Percentiles rank a stretch among this genome's conserved stretches.
Conservation (phyloP, 768 basidiomycete genomes). For the Boletus sensibilis region DNA sequence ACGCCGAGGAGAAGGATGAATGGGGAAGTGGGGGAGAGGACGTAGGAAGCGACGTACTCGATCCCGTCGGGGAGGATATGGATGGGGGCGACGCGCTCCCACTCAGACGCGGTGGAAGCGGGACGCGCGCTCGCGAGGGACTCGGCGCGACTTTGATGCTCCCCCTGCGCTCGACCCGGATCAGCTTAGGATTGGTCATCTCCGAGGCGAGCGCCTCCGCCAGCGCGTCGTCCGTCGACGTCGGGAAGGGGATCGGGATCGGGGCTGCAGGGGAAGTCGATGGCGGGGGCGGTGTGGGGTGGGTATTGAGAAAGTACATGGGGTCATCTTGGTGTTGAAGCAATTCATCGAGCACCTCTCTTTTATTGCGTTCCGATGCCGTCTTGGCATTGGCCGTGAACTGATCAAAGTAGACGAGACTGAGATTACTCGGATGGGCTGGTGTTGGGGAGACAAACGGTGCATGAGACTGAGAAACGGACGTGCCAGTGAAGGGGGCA, state of each 20-base stretch:
- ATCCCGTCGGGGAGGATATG: slow-evolving; percentile 16
- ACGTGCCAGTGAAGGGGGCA: background rate
- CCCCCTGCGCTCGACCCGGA: slow-evolving; percentile 3
- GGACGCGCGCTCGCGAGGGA: slow-evolving; percentile 11
- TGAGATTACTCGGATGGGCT: slow-evolving; percentile 19
- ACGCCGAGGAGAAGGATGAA: background rate
- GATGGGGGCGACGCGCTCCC: slow-evolving; percentile 26
- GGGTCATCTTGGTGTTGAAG: slow-evolving; percentile 69
- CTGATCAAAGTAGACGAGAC: slow-evolving; percentile 56
- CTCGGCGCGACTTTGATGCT: slow-evolving; percentile 13
- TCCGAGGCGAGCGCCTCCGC: slow-evolving; percentile 41
- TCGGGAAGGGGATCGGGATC: slow-evolving; percentile 34
- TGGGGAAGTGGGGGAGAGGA: background rate
- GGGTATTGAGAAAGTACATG: slow-evolving; percentile 51
- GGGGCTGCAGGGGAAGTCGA: slow-evolving; percentile 21
- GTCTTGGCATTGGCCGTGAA: slow-evolving; percentile 58
- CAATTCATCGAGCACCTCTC: slow-evolving; percentile 60
- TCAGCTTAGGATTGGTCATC: slow-evolving; percentile 11
- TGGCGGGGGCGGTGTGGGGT: slow-evolving; percentile 4
- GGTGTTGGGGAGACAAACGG: background rate
- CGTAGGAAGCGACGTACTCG: slow-evolving; percentile 16
- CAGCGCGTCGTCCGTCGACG: slow-evolving; percentile 35
- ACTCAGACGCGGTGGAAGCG: slow-evolving; percentile 25
- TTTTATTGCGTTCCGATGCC: slow-evolving; percentile 51
- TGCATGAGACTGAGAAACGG: background rate